Percentiles rank a stretch among this genome's conserved stretches.
These are phyloP conservation scores for Entoloma clypeatum DNA, from an alignment of 1,284 basidiomycete genomes.

Conservation along the genomic window DNA sequence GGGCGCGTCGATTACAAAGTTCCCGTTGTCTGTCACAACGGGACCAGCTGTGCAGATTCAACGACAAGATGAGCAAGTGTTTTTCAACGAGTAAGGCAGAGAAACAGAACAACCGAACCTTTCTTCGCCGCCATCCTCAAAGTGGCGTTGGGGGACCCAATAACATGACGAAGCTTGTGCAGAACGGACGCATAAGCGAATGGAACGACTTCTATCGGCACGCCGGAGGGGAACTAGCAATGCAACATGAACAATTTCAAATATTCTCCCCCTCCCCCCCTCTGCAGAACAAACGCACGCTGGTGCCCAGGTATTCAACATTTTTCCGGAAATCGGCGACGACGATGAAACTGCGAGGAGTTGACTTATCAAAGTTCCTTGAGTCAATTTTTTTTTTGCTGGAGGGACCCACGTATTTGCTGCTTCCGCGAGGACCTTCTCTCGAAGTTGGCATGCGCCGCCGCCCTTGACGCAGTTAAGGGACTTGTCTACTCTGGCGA, in stretches of 20 bases:
- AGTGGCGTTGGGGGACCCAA: constrained; percentile 61
- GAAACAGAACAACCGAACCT: constrained; percentile 27
- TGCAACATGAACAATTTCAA: background rate
- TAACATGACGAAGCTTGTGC: constrained; percentile 58
- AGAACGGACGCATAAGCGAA: constrained; percentile 92
- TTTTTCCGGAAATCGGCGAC: constrained; percentile 98
- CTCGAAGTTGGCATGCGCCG: constrained; percentile 93
- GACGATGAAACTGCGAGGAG: constrained; percentile 69
- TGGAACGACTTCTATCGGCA: constrained; percentile 95
- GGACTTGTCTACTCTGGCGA: constrained; percentile 73
- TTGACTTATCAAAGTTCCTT: constrained; percentile 1
- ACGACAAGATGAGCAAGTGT: constrained; percentile 1
- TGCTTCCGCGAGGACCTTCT: constrained; percentile 96
- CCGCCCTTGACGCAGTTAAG: constrained; percentile 98
- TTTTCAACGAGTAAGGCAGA: background rate
- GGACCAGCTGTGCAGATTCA: constrained; percentile 83
- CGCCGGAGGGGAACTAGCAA: constrained; percentile 82
- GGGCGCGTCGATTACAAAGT: constrained; percentile 92
- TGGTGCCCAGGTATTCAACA: constrained; percentile 76
- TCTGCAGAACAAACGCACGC: constrained; percentile 45
- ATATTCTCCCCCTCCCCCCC: background rate
- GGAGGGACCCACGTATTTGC: constrained; percentile 82
- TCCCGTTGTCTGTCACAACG: constrained; percentile 94
- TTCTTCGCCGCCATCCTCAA: constrained; percentile 85
- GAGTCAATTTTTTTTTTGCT: no score